phyloP scores from a whole-genome alignment of 352 stramenopile genomes.

The Pythium utonaiense region DNA sequence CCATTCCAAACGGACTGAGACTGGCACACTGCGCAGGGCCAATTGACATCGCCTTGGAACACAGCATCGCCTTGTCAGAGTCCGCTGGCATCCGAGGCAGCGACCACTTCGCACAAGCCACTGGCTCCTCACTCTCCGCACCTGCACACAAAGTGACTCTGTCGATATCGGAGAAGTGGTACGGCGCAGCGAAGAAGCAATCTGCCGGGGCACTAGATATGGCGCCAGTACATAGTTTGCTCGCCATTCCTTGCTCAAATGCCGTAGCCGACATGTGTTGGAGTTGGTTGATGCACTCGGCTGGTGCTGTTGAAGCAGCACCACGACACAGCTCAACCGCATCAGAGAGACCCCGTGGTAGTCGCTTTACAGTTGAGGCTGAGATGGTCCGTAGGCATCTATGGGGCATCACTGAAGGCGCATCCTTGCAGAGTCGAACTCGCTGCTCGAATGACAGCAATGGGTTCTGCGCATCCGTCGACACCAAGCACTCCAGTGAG shows the following conservation, averaged over 20 bases:
- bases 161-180: slow-evolving; percentile 29
- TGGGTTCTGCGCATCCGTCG: slow-evolving; percentile 1
- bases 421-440: slow-evolving; percentile 12
- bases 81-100: slow-evolving; percentile 6
- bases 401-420: neutral
- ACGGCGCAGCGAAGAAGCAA: slow-evolving; percentile 36
- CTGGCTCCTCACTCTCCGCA: slow-evolving; percentile 33
- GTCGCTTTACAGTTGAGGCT: neutral
- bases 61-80: slow-evolving; percentile 4
- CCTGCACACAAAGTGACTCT: slow-evolving; percentile 39
- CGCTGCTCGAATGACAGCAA: neutral
- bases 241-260: slow-evolving; percentile 3
- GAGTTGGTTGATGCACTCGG: slow-evolving; percentile 18
- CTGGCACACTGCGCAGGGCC: slow-evolving; percentile 10
- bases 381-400: slow-evolving; percentile 17
- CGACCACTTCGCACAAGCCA: slow-evolving; percentile 26
- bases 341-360: neutral
- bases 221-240: slow-evolving; percentile 10
- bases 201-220: slow-evolving; percentile 1
- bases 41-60: slow-evolving; percentile 1
- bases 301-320: neutral
- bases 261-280: neutral
- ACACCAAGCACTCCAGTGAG: slow-evolving; percentile 9
- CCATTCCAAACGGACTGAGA: slow-evolving; percentile 45
- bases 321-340: slow-evolving; percentile 21